Evolutionary conservation across 192 early-diverging fungal species (phyloP).

Genomic region (Backusella morwellensis): DNA sequence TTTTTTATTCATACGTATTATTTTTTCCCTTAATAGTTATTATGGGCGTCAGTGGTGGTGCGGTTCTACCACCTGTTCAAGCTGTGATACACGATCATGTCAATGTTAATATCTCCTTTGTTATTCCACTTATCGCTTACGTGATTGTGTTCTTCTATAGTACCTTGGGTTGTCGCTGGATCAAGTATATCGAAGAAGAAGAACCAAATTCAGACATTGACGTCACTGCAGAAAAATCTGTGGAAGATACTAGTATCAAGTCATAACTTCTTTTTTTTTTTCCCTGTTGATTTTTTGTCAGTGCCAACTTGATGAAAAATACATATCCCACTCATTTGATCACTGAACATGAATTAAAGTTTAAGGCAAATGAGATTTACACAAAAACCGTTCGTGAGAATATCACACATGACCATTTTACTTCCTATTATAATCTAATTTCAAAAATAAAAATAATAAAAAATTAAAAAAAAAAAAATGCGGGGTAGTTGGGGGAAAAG

Average conservation of each 20-base stretch:
- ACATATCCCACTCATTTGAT: background rate
- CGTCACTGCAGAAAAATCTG: background rate
- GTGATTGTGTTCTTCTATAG: conserved; percentile 22
- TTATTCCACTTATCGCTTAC: conserved; percentile 19
- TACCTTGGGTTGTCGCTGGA: conserved; percentile 14
- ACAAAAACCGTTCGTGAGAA: background rate
- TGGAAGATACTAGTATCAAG: background rate
- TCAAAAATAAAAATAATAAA: background rate
- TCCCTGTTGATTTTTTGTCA: background rate
- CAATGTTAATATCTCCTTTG: conserved; percentile 19
- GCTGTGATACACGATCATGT: conserved; percentile 20
- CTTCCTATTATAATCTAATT: background rate
- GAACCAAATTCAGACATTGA: background rate
- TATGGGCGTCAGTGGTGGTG: conserved; percentile 31
- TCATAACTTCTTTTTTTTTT: background rate
- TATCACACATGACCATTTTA: background rate
- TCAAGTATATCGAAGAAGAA: conserved; percentile 15
- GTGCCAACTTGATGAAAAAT: background rate
- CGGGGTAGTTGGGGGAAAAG: background rate
- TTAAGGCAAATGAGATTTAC: background rate
- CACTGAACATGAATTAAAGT: background rate
- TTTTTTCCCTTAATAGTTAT: conserved; percentile 12
- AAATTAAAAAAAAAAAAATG: background rate
- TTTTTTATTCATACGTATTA: background rate
- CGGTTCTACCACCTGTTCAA: conserved; percentile 28